Evolutionary conservation across 345 rosid genomes (phyloP), one percentile per base, ranked within the genome.

Genomic region (Brassica juncea): DNA sequence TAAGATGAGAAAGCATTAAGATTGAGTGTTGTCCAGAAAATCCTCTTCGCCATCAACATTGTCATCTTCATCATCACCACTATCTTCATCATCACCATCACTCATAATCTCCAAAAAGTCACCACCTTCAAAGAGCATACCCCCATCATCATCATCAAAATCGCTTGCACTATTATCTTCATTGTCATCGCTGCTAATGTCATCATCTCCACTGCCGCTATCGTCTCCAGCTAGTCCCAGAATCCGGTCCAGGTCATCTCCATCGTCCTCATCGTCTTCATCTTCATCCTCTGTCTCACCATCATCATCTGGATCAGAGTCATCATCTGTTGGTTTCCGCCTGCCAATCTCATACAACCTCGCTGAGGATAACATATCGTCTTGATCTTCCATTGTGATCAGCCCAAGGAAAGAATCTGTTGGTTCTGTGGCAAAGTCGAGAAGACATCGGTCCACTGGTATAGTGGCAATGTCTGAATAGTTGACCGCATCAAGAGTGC

Each of bases 251-350:
- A 85, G 62, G 80, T 92, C 96, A 76, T 71, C 68, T 3, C n/a
- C 84, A 8, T 81, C 84, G 3, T 89, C 97, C 2, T 91, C 97
- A 14, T 91, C 94, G 0, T 92, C 95, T 32, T 91, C 98, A 3
- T 94, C 98, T n/a, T 92, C 99, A 1, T 92, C 97, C 54, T 92
- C 98, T n/a, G 92, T 93, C 44, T 90, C 91, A 82, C 90, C 97
- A 16, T 92, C 98, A 79, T 93, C 98, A 77, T 95, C 98, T 9
- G 98, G 98, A 80, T 95, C 99, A 2, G 98, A 93, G 76, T 95
- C 99, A 39, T 95, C 99, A 44, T 93, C 99, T 0, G 98, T 91
- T 44, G 98, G 97, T 83, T 89, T 86, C 71, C 97, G 81, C 4
- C 99, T 85, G 64, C 99, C 99, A 75, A 93, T 89, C 86, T 95